Evolutionary conservation across 352 stramenopile genomes (phyloP), one percentile per base, ranked within the genome.

Genomic region (Phytophthora fragariaefolia): DNA sequence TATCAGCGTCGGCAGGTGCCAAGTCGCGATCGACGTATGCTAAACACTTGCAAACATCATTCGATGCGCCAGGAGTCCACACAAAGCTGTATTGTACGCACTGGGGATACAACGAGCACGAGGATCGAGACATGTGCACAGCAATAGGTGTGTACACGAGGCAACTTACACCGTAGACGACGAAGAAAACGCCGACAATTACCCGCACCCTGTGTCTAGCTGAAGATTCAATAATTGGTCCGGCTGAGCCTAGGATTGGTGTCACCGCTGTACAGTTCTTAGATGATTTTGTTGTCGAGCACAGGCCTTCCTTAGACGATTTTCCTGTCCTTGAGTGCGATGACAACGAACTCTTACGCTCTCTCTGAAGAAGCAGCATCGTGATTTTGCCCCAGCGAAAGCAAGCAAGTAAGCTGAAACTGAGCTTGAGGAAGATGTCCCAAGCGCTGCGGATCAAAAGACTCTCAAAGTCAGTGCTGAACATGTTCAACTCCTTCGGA

Each of bases 361-460:
- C 53, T 38, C 42, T 49, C 30, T 60, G 23, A 3, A 74, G 49
- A 32, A 74, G 34, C 9, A 61, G 20, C 27, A 52, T 57, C 20
- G 73, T 48, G 54, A 79, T 76, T 22, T 47, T 72, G 30, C 56
- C 47, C 66, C 57, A 66, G 6, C 66, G 64, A 0, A 74, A 32
- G 40, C 75, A 83, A 4, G 75, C 55, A 6, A 83, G 49, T 10
- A 80, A 5, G 28, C 69, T 83, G 48, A 83, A 80, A 7, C 56
- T 62, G 0, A 80, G 47, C 6, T 60, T 64, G 9, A 83, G 61
- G 15, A 76, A 32, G 8, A 78, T 23, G 38, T 75, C 57, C 18
- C 42, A 38, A 1, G 3, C 1, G 7, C 30, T 63, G 0, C 53
- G 40, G 17, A 78, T 62, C 46, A 68, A 64, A 1, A 83, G 43